Conservation (phyloP, 192 early-diverging fungal species). For the Backusella tuberculispora region DNA sequence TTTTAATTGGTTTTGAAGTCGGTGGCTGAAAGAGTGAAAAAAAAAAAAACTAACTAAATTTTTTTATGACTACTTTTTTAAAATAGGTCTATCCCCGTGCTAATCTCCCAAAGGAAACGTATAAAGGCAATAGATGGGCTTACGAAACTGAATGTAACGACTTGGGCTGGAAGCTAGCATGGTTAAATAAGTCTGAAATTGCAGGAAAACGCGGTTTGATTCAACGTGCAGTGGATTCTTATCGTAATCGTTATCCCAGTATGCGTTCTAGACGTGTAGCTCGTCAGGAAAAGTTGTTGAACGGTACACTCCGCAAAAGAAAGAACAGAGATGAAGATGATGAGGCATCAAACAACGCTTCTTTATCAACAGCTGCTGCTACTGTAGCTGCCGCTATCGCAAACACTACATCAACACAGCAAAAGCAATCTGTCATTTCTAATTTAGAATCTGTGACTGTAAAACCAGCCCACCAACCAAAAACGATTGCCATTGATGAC, state of each 20-base stretch:
- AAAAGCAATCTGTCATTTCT: neutral
- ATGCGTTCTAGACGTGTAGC: conserved; percentile 74
- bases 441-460: conserved; percentile 20
- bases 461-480: conserved; percentile 37
- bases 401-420: neutral
- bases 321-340: conserved; percentile 37
- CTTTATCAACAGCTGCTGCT: neutral
- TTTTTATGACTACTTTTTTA: conserved; percentile 17
- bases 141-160: conserved; percentile 88
- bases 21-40: neutral
- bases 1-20: conserved; percentile 7
- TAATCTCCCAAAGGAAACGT: conserved; percentile 58
- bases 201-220: conserved; percentile 74
- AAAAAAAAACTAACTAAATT: conserved; percentile 5
- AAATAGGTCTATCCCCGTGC: conserved; percentile 75
- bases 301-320: conserved; percentile 56
- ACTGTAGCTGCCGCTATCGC: neutral
- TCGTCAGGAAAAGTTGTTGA: conserved; percentile 71
- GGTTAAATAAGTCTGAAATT: conserved; percentile 70
- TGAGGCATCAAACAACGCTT: neutral
- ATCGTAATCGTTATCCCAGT: conserved; percentile 70
- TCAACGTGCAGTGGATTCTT: conserved; percentile 85
- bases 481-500: conserved; percentile 44
- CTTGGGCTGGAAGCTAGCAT: conserved; percentile 86
- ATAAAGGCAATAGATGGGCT: conserved; percentile 80